phyloP scores from a whole-genome alignment of 352 stramenopile genomes.

The Phytopythium kandeliae region DNA sequence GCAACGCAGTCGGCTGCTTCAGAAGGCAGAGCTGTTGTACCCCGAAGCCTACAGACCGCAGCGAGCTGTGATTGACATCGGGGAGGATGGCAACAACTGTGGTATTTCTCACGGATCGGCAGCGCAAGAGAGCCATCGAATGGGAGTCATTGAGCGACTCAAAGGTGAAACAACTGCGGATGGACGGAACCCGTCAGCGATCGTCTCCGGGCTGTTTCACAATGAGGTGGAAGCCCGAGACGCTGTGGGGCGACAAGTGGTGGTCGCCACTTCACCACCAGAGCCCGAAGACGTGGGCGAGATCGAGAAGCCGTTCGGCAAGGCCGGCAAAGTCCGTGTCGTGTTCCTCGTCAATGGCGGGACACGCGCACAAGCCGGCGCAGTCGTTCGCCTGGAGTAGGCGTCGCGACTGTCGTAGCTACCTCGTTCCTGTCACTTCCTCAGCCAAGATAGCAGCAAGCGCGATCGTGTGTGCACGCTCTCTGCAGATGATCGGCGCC shows the following conservation, averaged over 20 bases:
- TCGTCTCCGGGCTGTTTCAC: constrained; percentile 51
- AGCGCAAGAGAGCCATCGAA: neutral
- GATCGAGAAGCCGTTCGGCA: constrained; percentile 73
- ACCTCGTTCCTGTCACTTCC: fast-evolving
- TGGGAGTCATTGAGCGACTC: constrained; percentile 48
- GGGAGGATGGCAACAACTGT: neutral
- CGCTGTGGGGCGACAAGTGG: constrained; percentile 19
- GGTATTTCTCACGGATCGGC: neutral
- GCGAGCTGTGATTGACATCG: neutral
- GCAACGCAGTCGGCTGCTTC: constrained; percentile 22
- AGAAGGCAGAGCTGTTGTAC: constrained; percentile 39
- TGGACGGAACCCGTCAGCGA: constrained; percentile 56
- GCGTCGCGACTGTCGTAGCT: neutral
- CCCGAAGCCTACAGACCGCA: constrained; percentile 24
- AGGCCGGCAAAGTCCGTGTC: constrained; percentile 69
- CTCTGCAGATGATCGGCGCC: constrained; percentile 15
- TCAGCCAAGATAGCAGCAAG: constrained; percentile 48
- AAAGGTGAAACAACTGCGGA: constrained; percentile 63
- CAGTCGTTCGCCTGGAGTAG: constrained; percentile 26
- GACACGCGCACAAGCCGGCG: constrained; percentile 39
- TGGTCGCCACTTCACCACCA: constrained; percentile 5
- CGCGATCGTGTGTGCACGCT: constrained; percentile 27
- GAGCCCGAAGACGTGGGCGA: constrained; percentile 21
- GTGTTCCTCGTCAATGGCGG: constrained; percentile 33
- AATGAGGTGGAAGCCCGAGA: constrained; percentile 34